These are phyloP conservation scores for Fagus crenata DNA, from an alignment of 306 rosid genomes.

Conservation along the genomic window DNA sequence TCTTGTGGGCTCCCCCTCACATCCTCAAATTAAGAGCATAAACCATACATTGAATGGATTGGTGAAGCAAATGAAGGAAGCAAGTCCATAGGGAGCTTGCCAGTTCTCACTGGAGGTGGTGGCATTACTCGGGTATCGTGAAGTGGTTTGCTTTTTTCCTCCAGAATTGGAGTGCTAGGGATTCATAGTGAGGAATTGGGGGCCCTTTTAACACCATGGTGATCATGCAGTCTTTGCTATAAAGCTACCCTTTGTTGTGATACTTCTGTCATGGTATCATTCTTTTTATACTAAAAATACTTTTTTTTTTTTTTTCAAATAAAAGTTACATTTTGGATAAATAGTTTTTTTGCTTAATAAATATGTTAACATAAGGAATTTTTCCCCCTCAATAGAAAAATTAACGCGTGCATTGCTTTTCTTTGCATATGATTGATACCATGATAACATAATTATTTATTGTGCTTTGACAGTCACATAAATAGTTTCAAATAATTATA, in stretches of 20 bases:
- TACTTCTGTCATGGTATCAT: background rate
- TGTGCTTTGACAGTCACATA: no score
- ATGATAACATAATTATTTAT: no score
- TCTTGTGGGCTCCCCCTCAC: slow-evolving; percentile 42
- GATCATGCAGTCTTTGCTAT: background rate
- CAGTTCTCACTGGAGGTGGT: background rate
- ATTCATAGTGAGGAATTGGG: background rate
- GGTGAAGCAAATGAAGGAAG: slow-evolving; percentile 47
- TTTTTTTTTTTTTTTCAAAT: background rate
- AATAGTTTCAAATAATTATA: no score
- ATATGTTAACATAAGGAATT: no score
- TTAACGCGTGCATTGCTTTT: no score
- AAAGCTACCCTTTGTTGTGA: background rate
- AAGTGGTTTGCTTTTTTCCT: background rate
- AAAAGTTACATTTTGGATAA: no score
- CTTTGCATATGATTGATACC: no score
- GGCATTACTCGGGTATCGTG: slow-evolving; percentile 2
- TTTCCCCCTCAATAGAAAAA: no score
- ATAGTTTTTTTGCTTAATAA: no score
- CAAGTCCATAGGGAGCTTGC: slow-evolving; percentile 16
- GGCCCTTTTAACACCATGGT: background rate
- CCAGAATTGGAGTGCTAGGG: slow-evolving; percentile 6
- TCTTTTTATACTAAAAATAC: background rate
- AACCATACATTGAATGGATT: slow-evolving; percentile 40
- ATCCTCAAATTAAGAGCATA: slow-evolving; percentile 45